Percentiles rank a stretch among this genome's conserved stretches.
These are phyloP conservation scores for Lachnellula subtilissima DNA, from an alignment of 2,329 filamentous ascomycete species.

Conservation along the genomic window DNA sequence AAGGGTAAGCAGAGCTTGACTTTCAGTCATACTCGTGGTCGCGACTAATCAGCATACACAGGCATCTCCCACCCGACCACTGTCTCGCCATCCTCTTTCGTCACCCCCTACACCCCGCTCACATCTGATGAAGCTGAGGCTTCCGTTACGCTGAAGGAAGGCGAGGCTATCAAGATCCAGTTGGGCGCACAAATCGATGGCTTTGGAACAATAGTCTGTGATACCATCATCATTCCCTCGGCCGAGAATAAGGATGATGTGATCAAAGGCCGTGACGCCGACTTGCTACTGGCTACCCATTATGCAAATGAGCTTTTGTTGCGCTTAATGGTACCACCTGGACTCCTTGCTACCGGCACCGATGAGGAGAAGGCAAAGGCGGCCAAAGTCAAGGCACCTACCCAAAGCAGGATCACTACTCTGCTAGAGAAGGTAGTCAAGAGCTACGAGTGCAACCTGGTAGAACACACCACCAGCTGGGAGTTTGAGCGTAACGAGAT, in stretches of 20 bases:
- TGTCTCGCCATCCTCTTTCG: conserved; percentile 86
- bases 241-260: conserved; percentile 57
- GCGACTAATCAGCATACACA: conserved; percentile 34
- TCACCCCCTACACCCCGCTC: conserved; percentile 95
- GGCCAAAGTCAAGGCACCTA: conserved; percentile 72
- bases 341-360: conserved; percentile 72
- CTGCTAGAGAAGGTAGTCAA: conserved; percentile 89
- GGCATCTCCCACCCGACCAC: conserved; percentile 92
- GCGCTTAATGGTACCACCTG: conserved; percentile 86
- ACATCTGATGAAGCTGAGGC: conserved; percentile 83
- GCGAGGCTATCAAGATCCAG: conserved; percentile 93
- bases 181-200: conserved; percentile 98
- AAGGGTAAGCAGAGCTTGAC: conserved; percentile 58
- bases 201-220: conserved; percentile 92
- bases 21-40: conserved; percentile 28
- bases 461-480: conserved; percentile 98
- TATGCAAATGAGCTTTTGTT: conserved; percentile 95
- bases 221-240: conserved; percentile 72
- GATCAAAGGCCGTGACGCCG: conserved; percentile 73
- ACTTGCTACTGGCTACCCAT: conserved; percentile 85
- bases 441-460: conserved; percentile 83
- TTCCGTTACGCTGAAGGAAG: conserved; percentile 69
- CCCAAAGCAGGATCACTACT: conserved; percentile 79
- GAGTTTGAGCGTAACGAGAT: conserved; percentile 96
- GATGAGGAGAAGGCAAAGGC: conserved; percentile 97